Conservation (phyloP, 2,329 filamentous ascomycete genomes). For the Monosporascus sp. region DNA sequence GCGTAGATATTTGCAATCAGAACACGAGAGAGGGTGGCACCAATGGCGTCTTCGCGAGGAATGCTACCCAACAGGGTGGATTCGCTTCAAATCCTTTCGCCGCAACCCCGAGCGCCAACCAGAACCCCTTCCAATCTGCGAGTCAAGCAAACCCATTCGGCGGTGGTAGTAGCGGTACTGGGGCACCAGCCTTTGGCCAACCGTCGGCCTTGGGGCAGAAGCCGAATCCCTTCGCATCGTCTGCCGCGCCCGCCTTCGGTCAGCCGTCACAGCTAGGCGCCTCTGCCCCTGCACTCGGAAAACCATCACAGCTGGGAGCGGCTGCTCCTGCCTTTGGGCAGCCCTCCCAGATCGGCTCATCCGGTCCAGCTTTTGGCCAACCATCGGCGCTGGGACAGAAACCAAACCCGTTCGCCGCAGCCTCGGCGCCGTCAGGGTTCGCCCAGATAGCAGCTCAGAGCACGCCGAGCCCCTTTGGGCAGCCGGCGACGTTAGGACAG, state of each 20-base stretch:
- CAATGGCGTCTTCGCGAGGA: slow-evolving; percentile 38
- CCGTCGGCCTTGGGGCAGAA: slow-evolving; percentile 25
- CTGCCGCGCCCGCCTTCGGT: slow-evolving; percentile 15
- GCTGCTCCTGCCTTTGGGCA: slow-evolving; percentile 24
- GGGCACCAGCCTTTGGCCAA: slow-evolving; percentile 26
- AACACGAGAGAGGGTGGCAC: slow-evolving; percentile 36
- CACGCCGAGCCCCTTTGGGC: slow-evolving; percentile 27
- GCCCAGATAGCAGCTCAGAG: slow-evolving; percentile 14
- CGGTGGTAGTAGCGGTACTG: slow-evolving; percentile 1
- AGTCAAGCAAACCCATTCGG: slow-evolving; percentile 25
- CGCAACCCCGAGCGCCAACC: slow-evolving; percentile 24
- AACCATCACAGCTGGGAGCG: slow-evolving; percentile 30
- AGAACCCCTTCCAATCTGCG: slow-evolving; percentile 34
- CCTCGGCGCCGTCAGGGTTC: slow-evolving; percentile 23
- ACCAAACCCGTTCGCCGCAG: slow-evolving; percentile 12
- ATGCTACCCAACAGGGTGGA: slow-evolving; percentile 18
- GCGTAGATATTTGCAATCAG: slow-evolving; percentile 56
- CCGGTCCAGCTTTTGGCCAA: slow-evolving; percentile 31
- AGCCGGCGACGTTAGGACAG: slow-evolving; percentile 29
- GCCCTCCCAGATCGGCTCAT: slow-evolving; percentile 21
- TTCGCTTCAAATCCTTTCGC: slow-evolving; percentile 19
- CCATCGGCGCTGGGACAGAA: slow-evolving; percentile 29
- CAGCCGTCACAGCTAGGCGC: slow-evolving; percentile 15
- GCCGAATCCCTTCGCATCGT: slow-evolving; percentile 14
- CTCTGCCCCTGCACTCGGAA: slow-evolving; percentile 29